Evolutionary conservation across 108 stramenopile species (phyloP), one percentile per base, ranked within the genome.

Genomic region (Mayamaea pseudoterrestris): DNA sequence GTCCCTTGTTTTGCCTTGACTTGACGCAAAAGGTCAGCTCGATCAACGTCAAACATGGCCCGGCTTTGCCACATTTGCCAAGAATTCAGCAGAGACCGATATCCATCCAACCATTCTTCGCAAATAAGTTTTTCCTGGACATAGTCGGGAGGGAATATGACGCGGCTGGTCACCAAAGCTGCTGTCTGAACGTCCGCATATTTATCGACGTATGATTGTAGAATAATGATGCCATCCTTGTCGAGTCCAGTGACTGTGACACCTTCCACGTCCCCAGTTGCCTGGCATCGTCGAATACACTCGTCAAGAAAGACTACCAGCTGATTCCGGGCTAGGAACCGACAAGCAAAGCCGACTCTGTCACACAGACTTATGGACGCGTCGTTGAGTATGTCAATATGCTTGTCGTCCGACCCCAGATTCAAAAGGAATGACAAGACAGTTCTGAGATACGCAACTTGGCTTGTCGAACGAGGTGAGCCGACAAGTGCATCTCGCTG

Each of bases 41-140:
- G 57, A 21, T 74, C 81, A 27, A 87, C 78, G 60, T 87, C 90
- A 53, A 85, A 85, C 50, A 74, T 60, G 11, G 83, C 78, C 17
- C 90, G 61, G 25, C 58, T 61, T 26, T 78, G 72, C 84, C 84
- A 92, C 78, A 92, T 80, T 48, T 83, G 78, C 58, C 67, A 72
- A 3, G 58, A 66, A 52, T 92, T 92, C 30, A 92, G 57, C 21
- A 87, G 44, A 6, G 45, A 27, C 4, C 90, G 62, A 41, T 87
- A 92, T 13, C 30, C 49, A 41, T 92, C 90, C 1, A 92, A 41
- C 84, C 84, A 92, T 60, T 92, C 90, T 18, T 46, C 53, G 29
- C 69, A 69, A 13, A 69, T 50, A 35, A 44, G 60, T 61, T 74
- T 51, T 47, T 90, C 87, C n/a, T 14, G 14, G 16, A 41, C 39